phyloP scores from a whole-genome alignment of 2,329 filamentous ascomycete species.

The Penicillium aurantiogriseum region DNA sequence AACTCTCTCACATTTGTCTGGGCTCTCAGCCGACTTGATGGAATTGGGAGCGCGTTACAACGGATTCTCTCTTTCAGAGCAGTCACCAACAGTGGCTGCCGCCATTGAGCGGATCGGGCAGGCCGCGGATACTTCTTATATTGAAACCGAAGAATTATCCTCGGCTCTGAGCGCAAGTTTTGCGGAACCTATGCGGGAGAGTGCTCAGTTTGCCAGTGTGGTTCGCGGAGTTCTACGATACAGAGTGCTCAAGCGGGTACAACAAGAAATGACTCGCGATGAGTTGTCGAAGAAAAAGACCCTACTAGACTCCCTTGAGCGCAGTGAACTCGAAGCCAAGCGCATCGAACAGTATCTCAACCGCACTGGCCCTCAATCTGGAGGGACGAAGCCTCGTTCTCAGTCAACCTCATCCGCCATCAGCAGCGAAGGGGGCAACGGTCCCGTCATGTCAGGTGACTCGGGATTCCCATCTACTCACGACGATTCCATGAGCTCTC shows the following conservation, averaged over 20 bases:
- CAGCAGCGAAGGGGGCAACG: conserved; percentile 50
- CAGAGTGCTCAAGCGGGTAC: conserved; percentile 86
- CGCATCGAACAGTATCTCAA: conserved; percentile 91
- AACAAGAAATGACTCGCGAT: conserved; percentile 95
- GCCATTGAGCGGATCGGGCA: conserved; percentile 94
- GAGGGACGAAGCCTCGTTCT: conserved; percentile 59
- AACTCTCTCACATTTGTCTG: conserved; percentile 79
- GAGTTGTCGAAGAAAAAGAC: conserved; percentile 83
- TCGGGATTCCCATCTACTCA: conserved; percentile 93
- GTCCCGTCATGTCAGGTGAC: conserved; percentile 77
- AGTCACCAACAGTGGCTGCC: conserved; percentile 79
- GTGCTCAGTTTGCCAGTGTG: conserved; percentile 93
- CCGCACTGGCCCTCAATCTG: conserved; percentile 51
- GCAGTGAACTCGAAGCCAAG: conserved; percentile 86
- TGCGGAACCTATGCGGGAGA: conserved; percentile 96
- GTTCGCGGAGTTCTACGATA: conserved; percentile 87
- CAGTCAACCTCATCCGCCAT: conserved; percentile 54
- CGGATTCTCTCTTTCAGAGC: conserved; percentile 91
- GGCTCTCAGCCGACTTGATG: conserved; percentile 80
- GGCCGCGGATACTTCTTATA: conserved; percentile 92
- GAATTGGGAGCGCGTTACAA: conserved; percentile 96
- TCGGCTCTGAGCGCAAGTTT: conserved; percentile 87
- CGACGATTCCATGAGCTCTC: conserved; percentile 63
- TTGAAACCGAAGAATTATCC: conserved; percentile 89
- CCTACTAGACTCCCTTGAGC: conserved; percentile 83